Percentiles rank a stretch among this genome's conserved stretches.
These are phyloP conservation scores for Solanum gandarillasii DNA, from an alignment of 257 asterid genomes.

Conservation along the genomic window DNA sequence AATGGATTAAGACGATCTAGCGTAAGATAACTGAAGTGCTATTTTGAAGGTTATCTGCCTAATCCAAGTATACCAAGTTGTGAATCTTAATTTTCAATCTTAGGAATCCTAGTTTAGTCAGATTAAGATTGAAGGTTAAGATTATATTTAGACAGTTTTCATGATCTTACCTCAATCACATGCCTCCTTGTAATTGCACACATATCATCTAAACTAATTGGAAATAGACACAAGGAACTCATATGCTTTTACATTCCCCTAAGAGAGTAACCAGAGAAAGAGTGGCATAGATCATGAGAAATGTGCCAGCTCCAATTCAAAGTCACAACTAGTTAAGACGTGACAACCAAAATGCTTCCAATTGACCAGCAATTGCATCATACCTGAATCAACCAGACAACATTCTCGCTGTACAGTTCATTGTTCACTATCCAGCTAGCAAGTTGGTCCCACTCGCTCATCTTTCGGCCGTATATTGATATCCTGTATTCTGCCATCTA, in stretches of 20 bases:
- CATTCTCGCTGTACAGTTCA: constrained; percentile 79
- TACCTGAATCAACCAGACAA: constrained; percentile 99
- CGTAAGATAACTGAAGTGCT: background rate
- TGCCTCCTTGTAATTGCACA: background rate
- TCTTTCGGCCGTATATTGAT: constrained; percentile 91
- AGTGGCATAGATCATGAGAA: background rate
- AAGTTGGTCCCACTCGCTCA: constrained; percentile 97
- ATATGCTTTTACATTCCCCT: background rate
- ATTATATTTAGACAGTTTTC: background rate
- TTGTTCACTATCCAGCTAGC: constrained; percentile 97
- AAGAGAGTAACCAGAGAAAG: background rate
- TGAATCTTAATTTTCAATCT: background rate
- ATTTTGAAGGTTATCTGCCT: background rate
- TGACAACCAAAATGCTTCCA: background rate
- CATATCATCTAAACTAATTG: background rate
- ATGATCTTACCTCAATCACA: background rate
- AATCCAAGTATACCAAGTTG: background rate
- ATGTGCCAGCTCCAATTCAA: background rate
- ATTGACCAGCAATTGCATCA: background rate
- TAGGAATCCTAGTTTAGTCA: background rate
- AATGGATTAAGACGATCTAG: background rate
- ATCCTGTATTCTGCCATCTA: constrained; percentile 98
- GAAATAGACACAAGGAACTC: background rate
- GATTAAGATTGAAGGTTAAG: background rate
- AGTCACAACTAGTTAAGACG: background rate